phyloP scores from a whole-genome alignment of 1,139 yeast genomes.

The Trichomonascaceae sp. region DNA sequence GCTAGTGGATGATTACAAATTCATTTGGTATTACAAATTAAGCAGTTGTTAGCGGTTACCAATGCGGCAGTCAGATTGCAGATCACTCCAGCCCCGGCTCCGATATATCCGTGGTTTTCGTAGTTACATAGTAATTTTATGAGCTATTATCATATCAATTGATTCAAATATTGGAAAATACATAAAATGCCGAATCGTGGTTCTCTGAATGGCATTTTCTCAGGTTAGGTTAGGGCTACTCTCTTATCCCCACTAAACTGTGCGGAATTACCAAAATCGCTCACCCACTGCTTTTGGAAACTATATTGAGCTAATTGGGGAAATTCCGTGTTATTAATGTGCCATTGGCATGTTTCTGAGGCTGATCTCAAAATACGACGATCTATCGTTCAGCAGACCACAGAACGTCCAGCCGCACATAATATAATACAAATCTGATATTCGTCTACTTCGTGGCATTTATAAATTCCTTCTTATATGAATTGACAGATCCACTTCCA shows the following conservation, averaged over 20 bases:
- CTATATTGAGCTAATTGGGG: too few species aligned
- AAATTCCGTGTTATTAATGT: too few species aligned
- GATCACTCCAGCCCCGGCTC: not conserved
- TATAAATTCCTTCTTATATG: not conserved
- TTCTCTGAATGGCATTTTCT: too few species aligned
- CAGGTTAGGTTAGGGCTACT: too few species aligned
- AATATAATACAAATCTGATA: not conserved
- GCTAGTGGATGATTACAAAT: not conserved
- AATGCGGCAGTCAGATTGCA: not conserved
- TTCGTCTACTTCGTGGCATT: not conserved
- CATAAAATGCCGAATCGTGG: too few species aligned
- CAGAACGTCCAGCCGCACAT: too few species aligned
- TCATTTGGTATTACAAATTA: not conserved
- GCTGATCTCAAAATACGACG: too few species aligned
- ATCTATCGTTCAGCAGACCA: too few species aligned
- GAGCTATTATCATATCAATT: not conserved
- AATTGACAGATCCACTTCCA: not conserved
- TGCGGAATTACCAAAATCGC: not conserved
- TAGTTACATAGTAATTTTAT: too few species aligned
- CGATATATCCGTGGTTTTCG: not conserved
- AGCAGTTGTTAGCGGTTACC: not conserved
- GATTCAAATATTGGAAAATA: too few species aligned
- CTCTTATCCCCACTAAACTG: not conserved
- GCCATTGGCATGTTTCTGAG: not conserved
- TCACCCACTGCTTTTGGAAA: not conserved